Evolutionary conservation across 768 basidiomycete genomes (phyloP).

Genomic region (Trichaptum fuscoviolaceum): DNA sequence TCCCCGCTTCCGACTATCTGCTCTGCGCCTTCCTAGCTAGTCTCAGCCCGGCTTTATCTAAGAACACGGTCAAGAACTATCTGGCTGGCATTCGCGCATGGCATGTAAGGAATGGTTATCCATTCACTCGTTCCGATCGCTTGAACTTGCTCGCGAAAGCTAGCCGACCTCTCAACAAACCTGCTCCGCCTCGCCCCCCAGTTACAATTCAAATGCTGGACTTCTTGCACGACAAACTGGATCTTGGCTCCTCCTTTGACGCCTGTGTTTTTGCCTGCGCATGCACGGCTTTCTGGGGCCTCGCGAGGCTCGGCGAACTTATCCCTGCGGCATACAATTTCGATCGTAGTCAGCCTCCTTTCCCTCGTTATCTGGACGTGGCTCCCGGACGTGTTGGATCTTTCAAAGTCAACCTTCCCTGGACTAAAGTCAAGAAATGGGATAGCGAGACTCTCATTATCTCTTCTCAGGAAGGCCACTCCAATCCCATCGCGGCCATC

Average conservation of each 20-base stretch:
- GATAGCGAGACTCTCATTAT: not conserved
- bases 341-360: not conserved
- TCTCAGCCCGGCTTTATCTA: not conserved
- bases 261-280: slow-evolving; percentile 20
- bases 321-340: slow-evolving; percentile 11
- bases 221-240: slow-evolving; percentile 14
- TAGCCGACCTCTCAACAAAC: not conserved
- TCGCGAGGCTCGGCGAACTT: slow-evolving; percentile 28
- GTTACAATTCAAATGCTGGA: slow-evolving; percentile 19
- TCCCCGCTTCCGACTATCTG: not conserved
- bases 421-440: not conserved
- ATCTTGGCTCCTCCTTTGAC: slow-evolving; percentile 19
- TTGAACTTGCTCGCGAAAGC: not conserved
- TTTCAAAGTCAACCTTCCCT: not conserved
- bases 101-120: not conserved
- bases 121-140: not conserved
- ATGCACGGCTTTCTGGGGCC: slow-evolving; percentile 25
- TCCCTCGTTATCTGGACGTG: no score
- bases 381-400: not conserved
- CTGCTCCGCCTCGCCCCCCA: slow-evolving; percentile 16
- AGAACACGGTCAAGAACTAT: not conserved
- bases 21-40: not conserved
- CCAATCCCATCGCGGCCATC: slow-evolving; percentile 12
- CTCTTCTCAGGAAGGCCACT: slow-evolving; percentile 5
- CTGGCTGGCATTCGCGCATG: not conserved